Evolutionary conservation across 345 rosid genomes (phyloP).

Genomic region (Viola odorata): DNA sequence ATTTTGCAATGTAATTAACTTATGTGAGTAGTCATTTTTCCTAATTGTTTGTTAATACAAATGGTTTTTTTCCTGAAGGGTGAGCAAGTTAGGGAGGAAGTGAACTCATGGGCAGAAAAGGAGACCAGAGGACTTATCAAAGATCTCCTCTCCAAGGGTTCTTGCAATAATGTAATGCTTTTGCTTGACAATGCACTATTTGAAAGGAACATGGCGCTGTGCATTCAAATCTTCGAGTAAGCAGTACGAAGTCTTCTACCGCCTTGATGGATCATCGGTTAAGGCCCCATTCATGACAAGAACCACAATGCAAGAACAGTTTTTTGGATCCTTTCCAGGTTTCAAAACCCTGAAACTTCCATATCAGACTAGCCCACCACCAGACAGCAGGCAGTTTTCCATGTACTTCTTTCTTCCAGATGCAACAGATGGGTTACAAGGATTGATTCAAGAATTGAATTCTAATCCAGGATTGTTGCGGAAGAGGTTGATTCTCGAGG

Average conservation of each 20-base stretch:
- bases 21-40: background rate
- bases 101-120: conserved; percentile 16
- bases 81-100: background rate
- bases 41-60: too few relatives aligned
- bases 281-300: conserved; percentile 12
- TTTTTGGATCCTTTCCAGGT: background rate
- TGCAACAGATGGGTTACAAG: conserved; percentile 6
- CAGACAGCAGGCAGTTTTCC: conserved; percentile 1
- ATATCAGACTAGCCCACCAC: background rate
- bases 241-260: background rate
- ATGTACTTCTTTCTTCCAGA: conserved; percentile 11
- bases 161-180: background rate
- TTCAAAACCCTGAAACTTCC: conserved; percentile 13
- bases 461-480: background rate
- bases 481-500: background rate
- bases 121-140: conserved; percentile 13
- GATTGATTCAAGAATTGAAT: conserved; percentile 5
- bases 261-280: conserved; percentile 2
- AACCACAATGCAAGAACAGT: background rate
- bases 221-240: background rate
- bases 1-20: background rate
- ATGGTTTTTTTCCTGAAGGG: background rate
- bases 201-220: conserved; percentile 5
- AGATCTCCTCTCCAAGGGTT: conserved; percentile 2
- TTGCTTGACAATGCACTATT: conserved; percentile 13